Conservation (phyloP, 305 asterid genomes). For the Fraxinus floribunda region DNA sequence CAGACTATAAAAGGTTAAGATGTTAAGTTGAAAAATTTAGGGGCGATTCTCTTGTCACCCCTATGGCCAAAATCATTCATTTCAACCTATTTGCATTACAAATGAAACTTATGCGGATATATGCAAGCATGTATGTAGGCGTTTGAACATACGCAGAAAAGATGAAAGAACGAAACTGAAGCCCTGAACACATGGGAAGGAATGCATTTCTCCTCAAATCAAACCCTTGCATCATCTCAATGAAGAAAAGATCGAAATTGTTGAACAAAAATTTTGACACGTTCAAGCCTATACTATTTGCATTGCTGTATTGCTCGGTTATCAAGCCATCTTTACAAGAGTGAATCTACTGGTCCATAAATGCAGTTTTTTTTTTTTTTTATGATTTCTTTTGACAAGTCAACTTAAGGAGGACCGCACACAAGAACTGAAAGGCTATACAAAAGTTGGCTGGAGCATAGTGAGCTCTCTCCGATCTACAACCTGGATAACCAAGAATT, state of each 20-base stretch:
- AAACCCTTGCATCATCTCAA: neutral
- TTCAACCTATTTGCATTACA: neutral
- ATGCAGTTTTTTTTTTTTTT: neutral
- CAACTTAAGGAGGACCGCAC: neutral
- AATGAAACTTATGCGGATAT: neutral
- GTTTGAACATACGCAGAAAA: neutral
- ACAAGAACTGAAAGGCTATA: neutral
- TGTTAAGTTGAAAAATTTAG: neutral
- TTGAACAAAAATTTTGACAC: neutral
- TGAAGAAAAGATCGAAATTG: neutral
- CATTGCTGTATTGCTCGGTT: neutral
- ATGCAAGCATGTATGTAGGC: neutral
- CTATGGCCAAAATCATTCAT: neutral
- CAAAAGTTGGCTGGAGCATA: neutral
- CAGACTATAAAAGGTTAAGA: neutral
- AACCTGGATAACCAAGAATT: constrained; percentile 12
- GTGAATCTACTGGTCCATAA: neutral
- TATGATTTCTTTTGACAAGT: neutral
- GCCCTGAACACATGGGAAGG: neutral
- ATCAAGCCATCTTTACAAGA: neutral
- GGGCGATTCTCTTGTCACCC: neutral
- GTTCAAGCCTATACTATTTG: neutral
- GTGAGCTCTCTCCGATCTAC: neutral
- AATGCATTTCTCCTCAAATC: neutral
- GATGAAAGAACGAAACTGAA: neutral